A percentile compares a stretch with the other conserved stretches of the same genome.
Evolutionary conservation across 140 eudicot species (phyloP).

Genomic region (Anethum foeniculum): DNA sequence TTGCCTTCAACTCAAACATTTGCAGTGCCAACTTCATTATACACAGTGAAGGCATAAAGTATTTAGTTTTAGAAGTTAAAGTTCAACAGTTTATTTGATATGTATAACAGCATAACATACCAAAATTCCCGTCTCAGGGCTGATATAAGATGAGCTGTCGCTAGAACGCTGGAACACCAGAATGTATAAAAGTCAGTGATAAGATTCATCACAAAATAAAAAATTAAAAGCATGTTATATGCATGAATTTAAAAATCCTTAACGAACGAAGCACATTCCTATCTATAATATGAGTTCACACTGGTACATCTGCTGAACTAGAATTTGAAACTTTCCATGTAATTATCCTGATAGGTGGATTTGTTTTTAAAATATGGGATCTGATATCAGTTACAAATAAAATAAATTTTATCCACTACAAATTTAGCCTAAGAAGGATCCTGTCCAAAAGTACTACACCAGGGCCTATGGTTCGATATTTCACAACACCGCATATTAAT

Average conservation of each 20-base stretch:
- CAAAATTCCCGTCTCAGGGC: constrained; percentile 67
- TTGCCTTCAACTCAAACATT: neutral
- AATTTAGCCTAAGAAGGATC: neutral
- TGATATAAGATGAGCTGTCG: constrained; percentile 45
- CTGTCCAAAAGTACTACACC: neutral
- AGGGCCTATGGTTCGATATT: neutral
- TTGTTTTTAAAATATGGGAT: neutral
- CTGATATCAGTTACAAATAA: neutral
- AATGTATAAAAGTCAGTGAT: neutral
- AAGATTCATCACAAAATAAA: neutral
- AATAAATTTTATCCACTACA: neutral
- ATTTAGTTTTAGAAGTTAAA: neutral
- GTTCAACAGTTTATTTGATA: neutral
- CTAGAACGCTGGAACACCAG: constrained; percentile 66
- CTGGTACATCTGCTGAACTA: neutral
- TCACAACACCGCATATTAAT: too few relatives aligned
- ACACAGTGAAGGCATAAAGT: constrained; percentile 6
- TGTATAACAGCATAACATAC: constrained; percentile 28
- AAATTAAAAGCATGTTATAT: neutral
- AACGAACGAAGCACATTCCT: neutral
- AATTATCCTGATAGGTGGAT: neutral
- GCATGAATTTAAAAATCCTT: neutral
- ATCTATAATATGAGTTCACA: neutral
- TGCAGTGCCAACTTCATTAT: neutral
- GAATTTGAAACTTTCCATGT: constrained; percentile 4